Percentiles rank a stretch among this genome's conserved stretches.
phyloP scores from a whole-genome alignment of 805 yeast species.

The Zygotorulaspora chibaensis region DNA sequence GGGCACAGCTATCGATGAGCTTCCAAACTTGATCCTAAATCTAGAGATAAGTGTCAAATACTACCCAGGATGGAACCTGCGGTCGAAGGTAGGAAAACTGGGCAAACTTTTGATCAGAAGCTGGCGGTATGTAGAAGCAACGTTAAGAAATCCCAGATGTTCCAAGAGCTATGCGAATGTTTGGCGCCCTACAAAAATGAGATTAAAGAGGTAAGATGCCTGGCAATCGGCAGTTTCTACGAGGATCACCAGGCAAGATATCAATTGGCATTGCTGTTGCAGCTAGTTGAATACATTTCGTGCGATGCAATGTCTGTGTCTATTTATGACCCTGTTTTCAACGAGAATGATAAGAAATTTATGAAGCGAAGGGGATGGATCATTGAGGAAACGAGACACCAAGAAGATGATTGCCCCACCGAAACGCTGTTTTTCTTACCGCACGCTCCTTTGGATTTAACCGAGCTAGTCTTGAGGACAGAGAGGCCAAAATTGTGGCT shows the following conservation, averaged over 20 bases:
- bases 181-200: constrained; percentile 12
- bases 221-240: constrained; percentile 68
- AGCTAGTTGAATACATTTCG: constrained; percentile 33
- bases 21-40: not conserved
- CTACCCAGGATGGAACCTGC: not conserved
- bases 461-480: constrained; percentile 38
- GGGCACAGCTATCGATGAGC: not conserved
- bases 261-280: constrained; percentile 58
- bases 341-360: constrained; percentile 40
- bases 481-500: constrained; percentile 40
- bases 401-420: constrained; percentile 16
- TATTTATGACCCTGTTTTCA: constrained; percentile 64
- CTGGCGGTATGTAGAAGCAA: constrained; percentile 18
- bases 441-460: constrained; percentile 62
- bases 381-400: constrained; percentile 25
- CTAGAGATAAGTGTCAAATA: not conserved
- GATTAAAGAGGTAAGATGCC: constrained; percentile 47
- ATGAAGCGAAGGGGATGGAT: constrained; percentile 33
- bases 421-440: constrained; percentile 58
- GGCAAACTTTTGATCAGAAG: constrained; percentile 8
- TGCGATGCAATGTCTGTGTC: constrained; percentile 34
- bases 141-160: constrained; percentile 30
- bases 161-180: constrained; percentile 23
- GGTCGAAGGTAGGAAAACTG: not conserved
- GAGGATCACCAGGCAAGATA: constrained; percentile 56